Evolutionary conservation across 1,284 basidiomycete species (phyloP).

Genomic region (Ceratobasidium sp.): DNA sequence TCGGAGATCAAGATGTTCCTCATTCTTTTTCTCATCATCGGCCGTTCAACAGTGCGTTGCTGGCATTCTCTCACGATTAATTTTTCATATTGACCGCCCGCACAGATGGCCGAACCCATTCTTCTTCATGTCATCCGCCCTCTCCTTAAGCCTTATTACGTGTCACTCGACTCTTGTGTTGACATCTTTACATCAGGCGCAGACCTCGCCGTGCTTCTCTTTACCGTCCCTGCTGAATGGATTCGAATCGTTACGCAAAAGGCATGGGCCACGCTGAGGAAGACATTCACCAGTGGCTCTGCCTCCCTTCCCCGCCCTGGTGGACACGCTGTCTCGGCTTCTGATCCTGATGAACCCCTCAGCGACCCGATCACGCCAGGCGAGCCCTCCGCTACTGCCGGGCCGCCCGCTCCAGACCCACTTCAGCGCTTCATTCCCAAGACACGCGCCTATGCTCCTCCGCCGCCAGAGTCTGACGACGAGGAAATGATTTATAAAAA

Average conservation of each 20-base stretch:
- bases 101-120: conserved; percentile 46
- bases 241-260: conserved; percentile 5
- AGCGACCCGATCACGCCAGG: conserved; percentile 17
- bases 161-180: conserved; percentile 43
- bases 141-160: conserved; percentile 44
- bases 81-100: conserved; percentile 9
- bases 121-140: conserved; percentile 45
- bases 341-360: conserved; percentile 38
- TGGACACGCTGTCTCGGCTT: conserved; percentile 30
- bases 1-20: conserved; percentile 45
- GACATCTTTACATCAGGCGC: conserved; percentile 42
- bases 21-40: conserved; percentile 45
- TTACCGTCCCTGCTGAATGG: conserved; percentile 34
- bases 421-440: conserved; percentile 39
- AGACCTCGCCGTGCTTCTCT: conserved; percentile 42
- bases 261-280: conserved; percentile 9
- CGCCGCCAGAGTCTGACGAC: conserved; percentile 10
- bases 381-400: conserved; percentile 16
- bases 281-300: conserved; percentile 25
- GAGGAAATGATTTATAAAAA: conserved; percentile 25
- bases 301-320: conserved; percentile 28
- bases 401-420: conserved; percentile 14
- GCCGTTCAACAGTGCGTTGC: conserved; percentile 41
- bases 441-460: conserved; percentile 22
- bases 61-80: neutral